These are phyloP conservation scores for Aleurites moluccanus DNA, from an alignment of 441 rosid species.

Conservation along the genomic window DNA sequence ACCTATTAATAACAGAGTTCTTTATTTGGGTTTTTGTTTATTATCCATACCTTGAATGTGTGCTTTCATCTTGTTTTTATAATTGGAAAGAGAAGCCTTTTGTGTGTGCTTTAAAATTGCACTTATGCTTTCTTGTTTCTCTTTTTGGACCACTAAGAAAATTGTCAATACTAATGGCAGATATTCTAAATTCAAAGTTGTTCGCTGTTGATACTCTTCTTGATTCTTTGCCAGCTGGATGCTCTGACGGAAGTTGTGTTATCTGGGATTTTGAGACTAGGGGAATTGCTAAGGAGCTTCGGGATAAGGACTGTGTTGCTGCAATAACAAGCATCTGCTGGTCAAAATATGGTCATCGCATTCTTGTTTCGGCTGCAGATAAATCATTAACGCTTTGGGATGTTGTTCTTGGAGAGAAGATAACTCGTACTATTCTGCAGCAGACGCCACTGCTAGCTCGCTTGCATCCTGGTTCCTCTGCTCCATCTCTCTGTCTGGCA, in stretches of 20 bases:
- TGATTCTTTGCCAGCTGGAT: constrained; percentile 62
- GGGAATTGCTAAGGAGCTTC: constrained; percentile 87
- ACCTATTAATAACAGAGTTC: not conserved
- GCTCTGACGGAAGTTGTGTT: constrained; percentile 87
- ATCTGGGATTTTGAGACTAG: constrained; percentile 99
- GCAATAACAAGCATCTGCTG: constrained; percentile 92
- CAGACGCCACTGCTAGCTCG: constrained; percentile 86
- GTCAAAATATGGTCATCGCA: constrained; percentile 87
- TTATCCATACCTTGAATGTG: not conserved
- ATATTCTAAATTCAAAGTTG: constrained; percentile 10
- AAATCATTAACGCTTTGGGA: constrained; percentile 95
- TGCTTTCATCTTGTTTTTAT: not conserved
- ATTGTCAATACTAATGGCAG: not conserved
- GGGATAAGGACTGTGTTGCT: constrained; percentile 65
- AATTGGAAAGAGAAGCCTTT: not conserved
- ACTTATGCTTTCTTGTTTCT: not conserved
- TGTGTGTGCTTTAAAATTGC: not conserved
- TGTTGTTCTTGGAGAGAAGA: constrained; percentile 66
- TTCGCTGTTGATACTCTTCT: not conserved
- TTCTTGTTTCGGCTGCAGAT: constrained; percentile 94
- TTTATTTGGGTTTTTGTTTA: not conserved
- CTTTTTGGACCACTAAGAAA: not conserved
- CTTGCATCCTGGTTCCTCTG: constrained; percentile 76
- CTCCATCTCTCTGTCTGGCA: constrained; percentile 74
- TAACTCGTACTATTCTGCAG: constrained; percentile 60